Evolutionary conservation across 176 grass and related monocot species (phyloP), one percentile per base, ranked within the genome.

Genomic region (Carex scoparia): DNA sequence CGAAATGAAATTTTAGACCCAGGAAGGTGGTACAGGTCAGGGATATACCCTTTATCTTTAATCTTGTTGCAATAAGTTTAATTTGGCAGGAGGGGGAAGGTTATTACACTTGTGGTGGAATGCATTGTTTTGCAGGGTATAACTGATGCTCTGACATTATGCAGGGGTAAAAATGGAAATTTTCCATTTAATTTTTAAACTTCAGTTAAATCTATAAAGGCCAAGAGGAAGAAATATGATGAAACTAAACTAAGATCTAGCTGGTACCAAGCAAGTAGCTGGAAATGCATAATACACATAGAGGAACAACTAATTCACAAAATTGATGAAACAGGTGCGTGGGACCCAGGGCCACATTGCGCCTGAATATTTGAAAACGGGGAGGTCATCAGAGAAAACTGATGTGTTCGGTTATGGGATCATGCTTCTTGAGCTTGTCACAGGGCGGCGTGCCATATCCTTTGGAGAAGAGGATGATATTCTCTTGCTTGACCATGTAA

Each of bases 321-420:
- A 68, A 55, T 67, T 67, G 6, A 31, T 30, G 33, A 77, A 65
- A 81, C 23, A 83, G 80, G 80, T 83, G 18, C 62, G 60, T 67
- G 80, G 80, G 16, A 83, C 80, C 4, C 37, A 48, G 0, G 80
- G 80, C 42, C 80, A 83, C 80, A 83, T 83, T 66, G 80, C 80
- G 13, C 80, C 80, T 67, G 80, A 83, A 83, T 83, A 83, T 65
- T 51, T 68, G 40, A 46, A 16, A 65, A 83, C 80, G 16, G 80
- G 80, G 37, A 83, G 80, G 28, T 83, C 80, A 16, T 83, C 80
- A 53, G 80, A 67, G 80, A 83, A 83, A 66, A 83, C 80, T 46
- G 80, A 83, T 60, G 80, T 83, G 80, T 83, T 83, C 4, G 60
- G 80, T 83, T 83, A 68, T 31, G 80, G 80, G 64, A 67, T 83